phyloP scores from a whole-genome alignment of 345 rosid genomes.

The Gossypium herbaceum region DNA sequence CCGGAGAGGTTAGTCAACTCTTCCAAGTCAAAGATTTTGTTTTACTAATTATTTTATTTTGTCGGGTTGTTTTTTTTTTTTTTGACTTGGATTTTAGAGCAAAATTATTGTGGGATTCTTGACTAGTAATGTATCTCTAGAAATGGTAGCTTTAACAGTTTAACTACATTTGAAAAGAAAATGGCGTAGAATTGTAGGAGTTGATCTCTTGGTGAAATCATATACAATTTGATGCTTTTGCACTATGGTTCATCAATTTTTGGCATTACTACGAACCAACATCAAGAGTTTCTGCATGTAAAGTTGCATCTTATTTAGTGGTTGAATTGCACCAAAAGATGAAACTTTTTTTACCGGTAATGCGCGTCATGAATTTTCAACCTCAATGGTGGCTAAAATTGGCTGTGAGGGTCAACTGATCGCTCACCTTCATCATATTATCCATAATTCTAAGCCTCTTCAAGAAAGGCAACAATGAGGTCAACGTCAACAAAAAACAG shows the following conservation, averaged over 20 bases:
- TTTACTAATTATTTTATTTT: conserved; percentile 6
- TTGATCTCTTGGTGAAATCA: neutral
- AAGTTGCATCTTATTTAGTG: neutral
- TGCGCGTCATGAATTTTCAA: neutral
- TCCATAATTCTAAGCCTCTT: neutral
- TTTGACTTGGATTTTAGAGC: conserved; percentile 1
- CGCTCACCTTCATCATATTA: neutral
- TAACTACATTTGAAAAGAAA: neutral
- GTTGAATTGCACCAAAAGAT: neutral
- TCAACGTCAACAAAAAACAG: neutral
- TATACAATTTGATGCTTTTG: neutral
- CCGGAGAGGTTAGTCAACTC: conserved; percentile 57
- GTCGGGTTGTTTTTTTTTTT: neutral
- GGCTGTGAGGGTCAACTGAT: neutral
- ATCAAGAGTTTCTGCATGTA: neutral
- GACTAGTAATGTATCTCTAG: neutral
- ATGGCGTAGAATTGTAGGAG: neutral
- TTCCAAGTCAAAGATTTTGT: neutral
- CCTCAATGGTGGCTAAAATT: neutral
- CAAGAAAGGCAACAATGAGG: neutral
- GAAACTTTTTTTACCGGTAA: too few relatives aligned
- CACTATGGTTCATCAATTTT: neutral
- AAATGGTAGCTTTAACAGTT: neutral
- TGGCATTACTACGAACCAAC: neutral
- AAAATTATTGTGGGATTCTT: neutral